Conservation (phyloP, 2,329 filamentous ascomycete species). For the Cordyceps farinosa region DNA sequence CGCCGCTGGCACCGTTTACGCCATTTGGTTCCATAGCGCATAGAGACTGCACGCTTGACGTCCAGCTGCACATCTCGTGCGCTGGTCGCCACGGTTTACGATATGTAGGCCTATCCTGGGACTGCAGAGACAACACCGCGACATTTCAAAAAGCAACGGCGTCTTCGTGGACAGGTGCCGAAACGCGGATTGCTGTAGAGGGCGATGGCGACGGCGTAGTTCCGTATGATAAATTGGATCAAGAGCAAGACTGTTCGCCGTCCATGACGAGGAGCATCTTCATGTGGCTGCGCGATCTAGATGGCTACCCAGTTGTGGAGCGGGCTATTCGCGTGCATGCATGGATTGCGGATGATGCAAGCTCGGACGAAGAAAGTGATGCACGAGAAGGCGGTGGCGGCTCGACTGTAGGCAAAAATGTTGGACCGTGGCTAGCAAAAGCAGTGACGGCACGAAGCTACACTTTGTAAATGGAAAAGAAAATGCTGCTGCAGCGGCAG, state of each 20-base stretch:
- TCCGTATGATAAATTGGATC: conserved; percentile 1
- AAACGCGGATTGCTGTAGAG: neutral
- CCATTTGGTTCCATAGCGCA: conserved; percentile 11
- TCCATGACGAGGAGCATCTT: conserved; percentile 17
- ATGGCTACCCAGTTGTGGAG: conserved; percentile 18
- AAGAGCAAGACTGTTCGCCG: neutral
- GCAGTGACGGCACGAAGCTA: neutral
- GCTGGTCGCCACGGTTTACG: conserved; percentile 15
- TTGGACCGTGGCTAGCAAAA: neutral
- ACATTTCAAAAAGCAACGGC: conserved; percentile 49
- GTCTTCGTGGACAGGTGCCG: neutral
- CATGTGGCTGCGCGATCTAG: conserved; percentile 14
- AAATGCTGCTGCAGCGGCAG: too few relatives aligned
- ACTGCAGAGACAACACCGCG: conserved; percentile 9
- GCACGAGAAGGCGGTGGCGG: conserved; percentile 1
- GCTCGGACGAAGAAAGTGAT: conserved; percentile 19
- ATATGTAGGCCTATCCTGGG: conserved; percentile 16
- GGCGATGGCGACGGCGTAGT: neutral
- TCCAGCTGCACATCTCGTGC: conserved; percentile 17
- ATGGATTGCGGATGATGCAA: conserved; percentile 15
- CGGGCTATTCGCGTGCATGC: conserved; percentile 14
- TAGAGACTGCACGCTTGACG: conserved; percentile 19
- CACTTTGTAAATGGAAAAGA: neutral
- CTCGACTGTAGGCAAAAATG: neutral
- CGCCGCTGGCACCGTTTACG: conserved; percentile 16